phyloP scores from a whole-genome alignment of 768 basidiomycete genomes.

The Lentinula edodes region DNA sequence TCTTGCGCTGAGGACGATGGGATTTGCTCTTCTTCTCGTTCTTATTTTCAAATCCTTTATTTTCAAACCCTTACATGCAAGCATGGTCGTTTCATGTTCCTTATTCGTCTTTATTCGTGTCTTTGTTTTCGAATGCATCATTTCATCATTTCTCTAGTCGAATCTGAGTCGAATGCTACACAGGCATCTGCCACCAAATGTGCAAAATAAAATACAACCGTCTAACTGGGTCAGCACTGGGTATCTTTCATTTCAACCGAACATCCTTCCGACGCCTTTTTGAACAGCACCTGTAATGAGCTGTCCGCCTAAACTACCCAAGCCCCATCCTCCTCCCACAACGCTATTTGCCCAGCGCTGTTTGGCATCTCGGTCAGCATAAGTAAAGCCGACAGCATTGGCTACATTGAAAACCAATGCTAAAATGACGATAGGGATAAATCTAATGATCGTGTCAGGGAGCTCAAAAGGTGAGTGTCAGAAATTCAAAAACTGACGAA shows the following conservation, averaged over 20 bases:
- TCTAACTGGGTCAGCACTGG: not conserved
- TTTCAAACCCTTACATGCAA: not conserved
- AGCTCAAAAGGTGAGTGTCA: constrained; percentile 4
- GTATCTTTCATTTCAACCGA: constrained; percentile 34
- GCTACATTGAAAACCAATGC: constrained; percentile 88
- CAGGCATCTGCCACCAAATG: constrained; percentile 7
- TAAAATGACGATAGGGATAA: constrained; percentile 89
- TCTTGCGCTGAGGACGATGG: not conserved
- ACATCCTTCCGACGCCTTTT: constrained; percentile 73
- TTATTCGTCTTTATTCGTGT: constrained; percentile 17
- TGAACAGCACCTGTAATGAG: constrained; percentile 78
- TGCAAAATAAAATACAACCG: not conserved
- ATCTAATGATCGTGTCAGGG: constrained; percentile 41
- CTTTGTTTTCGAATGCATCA: constrained; percentile 12
- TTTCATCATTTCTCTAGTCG: not conserved
- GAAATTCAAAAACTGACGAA: constrained; percentile 48
- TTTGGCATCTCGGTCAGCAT: constrained; percentile 84
- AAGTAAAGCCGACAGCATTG: not conserved
- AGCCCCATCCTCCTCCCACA: constrained; percentile 62
- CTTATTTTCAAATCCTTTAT: not conserved
- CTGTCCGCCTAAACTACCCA: constrained; percentile 82
- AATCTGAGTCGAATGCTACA: too few relatives aligned
- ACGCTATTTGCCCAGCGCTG: constrained; percentile 81
- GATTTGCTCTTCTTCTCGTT: not conserved
- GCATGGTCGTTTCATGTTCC: constrained; percentile 18